Base-by-base conservation (phyloP, 2,329 filamentous ascomycete genomes). In the Dryadomyces quercivorus region DNA sequence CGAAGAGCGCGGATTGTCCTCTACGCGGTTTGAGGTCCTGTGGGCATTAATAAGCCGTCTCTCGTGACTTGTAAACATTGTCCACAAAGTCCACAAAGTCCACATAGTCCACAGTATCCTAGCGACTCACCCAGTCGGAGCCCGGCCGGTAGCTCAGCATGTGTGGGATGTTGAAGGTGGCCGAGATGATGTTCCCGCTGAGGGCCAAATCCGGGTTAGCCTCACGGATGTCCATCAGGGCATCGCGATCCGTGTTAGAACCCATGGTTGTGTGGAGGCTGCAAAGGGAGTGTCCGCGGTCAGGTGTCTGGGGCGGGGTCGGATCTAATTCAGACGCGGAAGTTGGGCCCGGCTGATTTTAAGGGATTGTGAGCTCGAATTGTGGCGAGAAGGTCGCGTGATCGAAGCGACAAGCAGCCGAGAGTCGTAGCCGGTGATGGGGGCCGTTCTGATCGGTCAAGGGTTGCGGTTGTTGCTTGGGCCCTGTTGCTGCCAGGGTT, bases 1-100 rank as follows among this genome's bases (percentile, higher is more conserved):
- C 90, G 70, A 94, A 94, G 38, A 97, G 78, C 16, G 92, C 90
- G 13, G 92, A 96, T 56, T 91, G 92, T 54, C 92, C 92, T 57
- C 86, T 85, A 26, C 91, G 86, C 57, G 82, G 75, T 62, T 81
- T 82, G 54, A 96, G 72, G 65, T 87, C 81, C 88, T 92, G 59
- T 22, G 2, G 22, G 18, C 34, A 15, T 47, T 21, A 49, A 36
- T 20, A 18, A 22, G 34, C 20, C 36, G 10, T 20, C 15, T 43
- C 21, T 20, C n/a, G n/a, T n/a, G n/a, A n/a, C n/a, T n/a, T n/a
- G n/a, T n/a, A n/a, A n/a, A n/a, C n/a, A n/a, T n/a, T n/a, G n/a
- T n/a, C n/a, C n/a, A n/a, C n/a, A n/a, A n/a, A n/a, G n/a, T n/a
- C n/a, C n/a, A n/a, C n/a, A n/a, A n/a, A n/a, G n/a, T n/a, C n/a